Conservation (phyloP, 176 grass and related monocot genomes). For the Juncus effusus region DNA sequence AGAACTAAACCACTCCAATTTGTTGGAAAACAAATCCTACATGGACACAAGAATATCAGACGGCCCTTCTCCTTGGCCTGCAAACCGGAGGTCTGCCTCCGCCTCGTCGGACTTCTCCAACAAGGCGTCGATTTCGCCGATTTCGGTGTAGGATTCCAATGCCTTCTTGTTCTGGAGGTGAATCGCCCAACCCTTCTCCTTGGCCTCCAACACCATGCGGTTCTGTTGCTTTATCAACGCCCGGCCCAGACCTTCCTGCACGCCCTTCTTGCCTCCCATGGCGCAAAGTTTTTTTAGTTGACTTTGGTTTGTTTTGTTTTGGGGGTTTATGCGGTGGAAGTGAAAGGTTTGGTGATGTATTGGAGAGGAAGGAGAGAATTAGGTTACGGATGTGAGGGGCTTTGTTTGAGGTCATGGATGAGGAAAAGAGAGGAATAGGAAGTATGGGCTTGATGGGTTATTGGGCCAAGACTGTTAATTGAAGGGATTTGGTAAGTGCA, state of each 20-base stretch:
- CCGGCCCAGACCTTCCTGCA: conserved; percentile 51
- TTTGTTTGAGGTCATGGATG: too few species aligned
- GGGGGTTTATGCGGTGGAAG: too few species aligned
- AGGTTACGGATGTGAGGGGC: too few species aligned
- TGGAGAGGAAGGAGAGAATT: too few species aligned
- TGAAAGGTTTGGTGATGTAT: too few species aligned
- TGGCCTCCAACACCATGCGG: conserved; percentile 47
- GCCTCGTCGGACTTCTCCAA: conserved; percentile 61
- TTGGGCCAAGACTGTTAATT: too few species aligned
- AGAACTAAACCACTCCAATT: background rate
- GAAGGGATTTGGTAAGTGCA: too few species aligned
- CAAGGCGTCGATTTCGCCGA: conserved; percentile 80
- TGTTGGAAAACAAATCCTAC: conserved; percentile 23
- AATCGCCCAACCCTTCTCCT: conserved; percentile 59
- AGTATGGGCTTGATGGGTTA: too few species aligned
- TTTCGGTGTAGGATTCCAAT: conserved; percentile 74
- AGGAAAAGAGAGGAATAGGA: too few species aligned
- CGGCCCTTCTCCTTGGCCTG: conserved; percentile 20
- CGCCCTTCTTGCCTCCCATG: conserved; percentile 51
- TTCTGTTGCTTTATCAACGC: conserved; percentile 69
- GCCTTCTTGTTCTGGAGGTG: conserved; percentile 37
- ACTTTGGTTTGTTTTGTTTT: too few species aligned
- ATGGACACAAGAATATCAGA: conserved; percentile 48
- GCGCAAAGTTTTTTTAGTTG: too few species aligned
- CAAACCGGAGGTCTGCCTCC: conserved; percentile 32